Percentiles rank a stretch among this genome's conserved stretches.
These are phyloP conservation scores for Tolypocladium tundrense DNA, from an alignment of 2,329 filamentous ascomycete genomes.

Conservation along the genomic window DNA sequence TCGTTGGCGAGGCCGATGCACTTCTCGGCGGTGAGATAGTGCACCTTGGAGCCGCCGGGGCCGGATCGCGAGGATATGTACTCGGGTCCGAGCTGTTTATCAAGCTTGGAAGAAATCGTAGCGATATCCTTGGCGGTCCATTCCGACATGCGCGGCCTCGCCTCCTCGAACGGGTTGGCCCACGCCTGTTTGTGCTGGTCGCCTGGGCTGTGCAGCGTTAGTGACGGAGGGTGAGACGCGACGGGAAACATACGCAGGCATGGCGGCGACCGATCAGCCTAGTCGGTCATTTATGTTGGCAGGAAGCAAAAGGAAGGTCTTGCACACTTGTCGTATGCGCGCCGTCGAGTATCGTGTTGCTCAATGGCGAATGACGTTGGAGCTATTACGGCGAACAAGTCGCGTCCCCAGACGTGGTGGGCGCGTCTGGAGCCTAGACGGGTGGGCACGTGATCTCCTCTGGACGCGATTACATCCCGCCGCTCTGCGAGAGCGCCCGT, in stretches of 20 bases:
- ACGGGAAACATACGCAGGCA: slow-evolving; percentile 32
- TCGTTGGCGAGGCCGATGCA: slow-evolving; percentile 92
- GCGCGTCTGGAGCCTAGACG: slow-evolving; percentile 1
- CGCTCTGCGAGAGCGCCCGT: not conserved
- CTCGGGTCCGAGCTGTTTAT: slow-evolving; percentile 91
- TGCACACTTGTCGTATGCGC: not conserved
- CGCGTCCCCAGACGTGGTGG: not conserved
- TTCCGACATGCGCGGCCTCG: slow-evolving; percentile 55
- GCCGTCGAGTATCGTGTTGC: not conserved
- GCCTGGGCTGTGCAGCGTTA: slow-evolving; percentile 43
- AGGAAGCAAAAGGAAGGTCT: not conserved
- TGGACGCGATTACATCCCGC: not conserved
- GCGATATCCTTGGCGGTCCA: slow-evolving; percentile 90
- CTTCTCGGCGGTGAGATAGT: slow-evolving; percentile 94
- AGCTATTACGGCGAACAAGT: not conserved
- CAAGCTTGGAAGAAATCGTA: slow-evolving; percentile 72
- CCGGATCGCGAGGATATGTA: slow-evolving; percentile 84
- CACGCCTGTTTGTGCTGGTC: slow-evolving; percentile 46
- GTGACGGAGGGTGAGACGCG: slow-evolving; percentile 5
- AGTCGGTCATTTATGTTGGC: slow-evolving; percentile 13
- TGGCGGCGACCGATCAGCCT: slow-evolving; percentile 14
- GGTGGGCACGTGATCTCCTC: slow-evolving; percentile 8
- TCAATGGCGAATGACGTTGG: not conserved
- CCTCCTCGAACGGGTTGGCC: slow-evolving; percentile 74
- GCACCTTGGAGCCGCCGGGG: slow-evolving; percentile 74